Conservation (phyloP, 441 rosid genomes). For the Capsella rubella region DNA sequence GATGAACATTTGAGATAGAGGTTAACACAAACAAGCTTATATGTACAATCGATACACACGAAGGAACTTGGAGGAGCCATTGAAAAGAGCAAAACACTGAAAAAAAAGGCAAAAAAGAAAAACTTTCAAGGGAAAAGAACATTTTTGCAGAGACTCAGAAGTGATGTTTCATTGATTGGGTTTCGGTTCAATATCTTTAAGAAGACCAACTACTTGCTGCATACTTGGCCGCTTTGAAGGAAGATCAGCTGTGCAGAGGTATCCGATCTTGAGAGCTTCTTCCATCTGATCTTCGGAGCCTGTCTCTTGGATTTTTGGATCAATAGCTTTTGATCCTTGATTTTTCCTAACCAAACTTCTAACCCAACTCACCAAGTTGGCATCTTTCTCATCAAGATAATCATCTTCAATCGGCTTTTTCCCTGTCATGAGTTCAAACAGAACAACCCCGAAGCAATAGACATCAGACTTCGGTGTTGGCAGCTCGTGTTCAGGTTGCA, state of each 20-base stretch:
- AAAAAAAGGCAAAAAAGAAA: conserved; percentile 24
- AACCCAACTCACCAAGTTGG: conserved; percentile 73
- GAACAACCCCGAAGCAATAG: conserved; percentile 88
- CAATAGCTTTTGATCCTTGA: conserved; percentile 67
- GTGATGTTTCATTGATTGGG: conserved; percentile 48
- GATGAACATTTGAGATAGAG: conserved; percentile 11
- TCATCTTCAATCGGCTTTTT: conserved; percentile 78
- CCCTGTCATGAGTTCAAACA: conserved; percentile 84
- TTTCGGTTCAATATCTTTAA: conserved; percentile 85
- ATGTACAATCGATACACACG: conserved; percentile 27
- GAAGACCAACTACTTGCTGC: conserved; percentile 97
- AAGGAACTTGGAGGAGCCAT: conserved; percentile 27
- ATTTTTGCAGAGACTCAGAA: conserved; percentile 28
- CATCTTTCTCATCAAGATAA: conserved; percentile 68
- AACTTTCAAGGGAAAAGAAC: conserved; percentile 18
- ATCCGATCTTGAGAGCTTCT: conserved; percentile 92
- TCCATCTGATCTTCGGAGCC: conserved; percentile 71
- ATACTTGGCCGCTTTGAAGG: conserved; percentile 91
- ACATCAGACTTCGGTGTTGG: conserved; percentile 88
- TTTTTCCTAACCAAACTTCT: conserved; percentile 73
- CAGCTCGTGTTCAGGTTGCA: conserved; percentile 56
- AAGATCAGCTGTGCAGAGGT: conserved; percentile 87
- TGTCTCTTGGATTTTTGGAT: conserved; percentile 73
- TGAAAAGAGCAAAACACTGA: conserved; percentile 22
- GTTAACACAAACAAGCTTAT: conserved; percentile 31